Base-by-base conservation (phyloP, 768 basidiomycete species). In the Sutorius australiensis region DNA sequence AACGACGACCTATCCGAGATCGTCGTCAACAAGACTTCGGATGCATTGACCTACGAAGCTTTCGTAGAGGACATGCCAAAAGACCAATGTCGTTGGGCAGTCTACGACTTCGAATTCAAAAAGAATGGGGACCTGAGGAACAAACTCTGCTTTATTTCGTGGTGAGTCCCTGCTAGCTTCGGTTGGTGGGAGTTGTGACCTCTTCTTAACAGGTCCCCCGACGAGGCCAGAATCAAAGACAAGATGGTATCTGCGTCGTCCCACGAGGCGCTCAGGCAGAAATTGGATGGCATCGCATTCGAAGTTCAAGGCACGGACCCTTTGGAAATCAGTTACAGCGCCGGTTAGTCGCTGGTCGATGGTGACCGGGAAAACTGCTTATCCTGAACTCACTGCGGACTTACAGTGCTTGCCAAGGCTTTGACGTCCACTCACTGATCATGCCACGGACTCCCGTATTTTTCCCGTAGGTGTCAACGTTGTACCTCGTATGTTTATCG, bases 171-270 rank as follows among this genome's bases (percentile, higher is more conserved):
- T 12, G 0, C 4, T 28, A 34, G 19, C 3, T 31, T 24, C 9
- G 11, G 9, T 16, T n/a, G 34, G 50, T 1, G 14, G 3, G n/a
- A n/a, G n/a, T n/a, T n/a, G n/a, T 6, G 28, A 17, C 16, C 11
- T 42, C 27, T 10, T 17, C 9, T 41, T 13, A 21, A 24, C 63
- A 98, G 95, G 95, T 80, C 84, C 17, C 95, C 95, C 57, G 92
- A 95, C 64, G 72, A 69, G 39, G 85, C 92, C 38, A 89, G 82
- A 73, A 79, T 95, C 72, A 93, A 89, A 74, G 77, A 82, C 67
- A 98, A 95, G 85, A 98, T 98, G 94, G 62, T 97, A 61, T 88
- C 82, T 73, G 87, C 95, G 3, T 86, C 92, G 16, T 98, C 95
- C 48, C 86, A 83, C 66, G 89, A 92, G 27, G 86, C 86, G 5